Evolutionary conservation across 345 rosid genomes (phyloP), one percentile per base, ranked within the genome.

Genomic region (Noccaea caerulescens): DNA sequence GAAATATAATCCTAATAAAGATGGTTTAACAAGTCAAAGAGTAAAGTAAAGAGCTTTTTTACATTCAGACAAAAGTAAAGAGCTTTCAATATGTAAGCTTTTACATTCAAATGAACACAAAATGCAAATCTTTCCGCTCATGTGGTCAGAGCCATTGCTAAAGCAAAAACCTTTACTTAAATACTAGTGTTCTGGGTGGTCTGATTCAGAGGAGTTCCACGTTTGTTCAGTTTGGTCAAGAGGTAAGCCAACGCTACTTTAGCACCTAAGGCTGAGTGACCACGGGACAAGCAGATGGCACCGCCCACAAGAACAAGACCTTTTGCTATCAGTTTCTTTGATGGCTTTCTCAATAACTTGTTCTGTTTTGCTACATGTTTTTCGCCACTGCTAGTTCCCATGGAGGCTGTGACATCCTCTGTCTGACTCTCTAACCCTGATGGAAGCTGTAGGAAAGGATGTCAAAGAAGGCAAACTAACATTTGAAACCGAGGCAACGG

Each of bases 171-270:
- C 61, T 52, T n/a, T 63, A 64, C 72, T 72, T 56, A 72, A 33
- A 49, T 60, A 54, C 79, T 64, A 38, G 59, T 41, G 39, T 55
- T 58, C 69, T 44, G 79, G 60, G 57, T 7, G 42, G 76, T 81
- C 68, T 72, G 86, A 62, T 79, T 56, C 53, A 82, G 66, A 23
- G 82, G 80, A 59, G 80, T 74, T 14, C 83, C 80, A 2, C 80
- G 86, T 63, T 86, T 88, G 38, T 82, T 73, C 71, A 87, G 76
- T 82, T 88, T 93, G 1, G 91, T 79, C 84, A 93, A 61, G 77
- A 93, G 73, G 76, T 83, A 93, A 45, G 93, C 96, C 80, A 90
- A 72, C 8, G 88, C 93, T 59, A 93, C 89, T 78, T 90, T 93
- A 39, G 91, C 97, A 12, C 94, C 89, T 5, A 93, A 80, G 37